Base-by-base conservation (phyloP, 139 green algal genomes). In the Volvox reticuliferus region DNA sequence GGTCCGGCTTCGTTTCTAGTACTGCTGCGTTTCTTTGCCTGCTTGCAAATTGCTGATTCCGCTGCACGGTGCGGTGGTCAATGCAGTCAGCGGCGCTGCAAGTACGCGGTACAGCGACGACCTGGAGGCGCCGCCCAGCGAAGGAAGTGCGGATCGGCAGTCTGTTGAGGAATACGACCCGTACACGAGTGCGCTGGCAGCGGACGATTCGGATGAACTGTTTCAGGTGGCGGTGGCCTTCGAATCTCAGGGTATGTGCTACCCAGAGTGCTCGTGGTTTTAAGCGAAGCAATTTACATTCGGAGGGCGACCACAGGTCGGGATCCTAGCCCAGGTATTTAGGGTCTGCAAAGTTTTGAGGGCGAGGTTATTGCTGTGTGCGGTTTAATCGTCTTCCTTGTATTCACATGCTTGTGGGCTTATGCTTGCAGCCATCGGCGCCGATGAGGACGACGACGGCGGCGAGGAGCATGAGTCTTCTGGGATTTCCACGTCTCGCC, bases 141-240 rank as follows among this genome's bases (percentile, higher is more conserved):
- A 68, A 12, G 69, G 12, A n/a, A 76, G 86, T 30, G 50, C 5
- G 17, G 86, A 24, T 5, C 63, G 44, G 30, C 50, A 77, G 28
- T 75, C 44, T 14, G 86, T 84, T 18, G n/a, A 37, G 5, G 86
- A 90, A 20, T 79, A 82, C 69, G 85, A 89, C 69, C 5, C 75
- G 71, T 75, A 90, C 86, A 83, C 73, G 21, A 90, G 86, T 75
- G 76, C 75, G 12, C 33, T 86, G 22, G 89, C 65, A 0, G 67
- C 28, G 14, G 82, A 86, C 12, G 89, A 86, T 61, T 89, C 79
- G 1, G 89, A 89, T 22, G 89, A 92, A 2, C 71, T 92, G 50
- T 24, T 24, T 30, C 50, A 79, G 26, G 17, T 75, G 1, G 82
- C 82, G 26, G 82, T 73, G 13, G 73, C 71, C 30, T 92, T 92